Evolutionary conservation across 345 rosid genomes (phyloP).

Genomic region (Camelina neglecta): DNA sequence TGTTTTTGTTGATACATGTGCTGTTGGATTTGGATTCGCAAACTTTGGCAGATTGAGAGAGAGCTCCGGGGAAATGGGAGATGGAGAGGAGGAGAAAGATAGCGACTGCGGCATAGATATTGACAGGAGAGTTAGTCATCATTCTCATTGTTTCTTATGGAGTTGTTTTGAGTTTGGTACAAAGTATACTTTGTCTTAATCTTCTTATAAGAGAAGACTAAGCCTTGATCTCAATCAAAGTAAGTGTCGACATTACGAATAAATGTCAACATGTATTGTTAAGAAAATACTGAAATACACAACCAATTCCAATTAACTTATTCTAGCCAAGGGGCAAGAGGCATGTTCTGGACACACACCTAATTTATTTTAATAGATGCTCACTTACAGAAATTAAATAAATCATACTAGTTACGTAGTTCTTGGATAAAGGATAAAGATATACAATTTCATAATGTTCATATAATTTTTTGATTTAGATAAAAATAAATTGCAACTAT

Average conservation of each 20-base stretch:
- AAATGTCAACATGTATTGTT: slow-evolving; percentile 2
- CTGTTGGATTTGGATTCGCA: slow-evolving; percentile 30
- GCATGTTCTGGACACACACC: slow-evolving; percentile 3
- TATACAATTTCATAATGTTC: background rate
- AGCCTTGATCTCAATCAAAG: background rate
- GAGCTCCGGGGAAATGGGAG: slow-evolving; percentile 33
- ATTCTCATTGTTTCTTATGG: slow-evolving; percentile 8
- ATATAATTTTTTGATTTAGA: no score
- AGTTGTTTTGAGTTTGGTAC: slow-evolving; percentile 3
- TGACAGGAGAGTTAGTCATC: slow-evolving; percentile 15
- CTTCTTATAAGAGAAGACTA: slow-evolving; percentile 16
- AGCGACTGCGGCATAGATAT: slow-evolving; percentile 2
- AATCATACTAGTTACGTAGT: no score
- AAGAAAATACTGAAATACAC: background rate
- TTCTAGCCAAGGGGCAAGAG: background rate
- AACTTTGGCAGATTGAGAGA: slow-evolving; percentile 25
- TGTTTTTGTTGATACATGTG: slow-evolving; percentile 46
- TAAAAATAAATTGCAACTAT: background rate
- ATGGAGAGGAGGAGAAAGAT: slow-evolving; percentile 31
- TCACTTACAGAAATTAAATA: no score
- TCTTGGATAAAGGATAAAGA: no score
- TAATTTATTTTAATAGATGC: no score
- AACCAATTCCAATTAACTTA: background rate
- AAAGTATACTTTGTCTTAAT: background rate
- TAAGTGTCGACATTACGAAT: slow-evolving; percentile 2